These are phyloP conservation scores for Lotus japonicus DNA, from an alignment of 306 rosid genomes.

Conservation along the genomic window DNA sequence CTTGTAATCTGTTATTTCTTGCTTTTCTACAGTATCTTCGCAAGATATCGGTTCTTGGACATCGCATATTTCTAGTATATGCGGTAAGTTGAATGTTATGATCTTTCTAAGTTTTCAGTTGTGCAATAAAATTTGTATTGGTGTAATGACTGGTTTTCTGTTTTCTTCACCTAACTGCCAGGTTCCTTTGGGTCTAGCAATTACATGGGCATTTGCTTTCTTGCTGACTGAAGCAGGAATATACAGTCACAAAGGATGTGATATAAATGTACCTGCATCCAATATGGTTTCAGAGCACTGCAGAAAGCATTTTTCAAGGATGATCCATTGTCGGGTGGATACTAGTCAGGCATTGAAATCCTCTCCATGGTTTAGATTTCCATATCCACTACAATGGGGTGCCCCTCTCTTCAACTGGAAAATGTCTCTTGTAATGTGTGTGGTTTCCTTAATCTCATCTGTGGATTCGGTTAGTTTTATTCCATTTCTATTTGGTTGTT, in stretches of 20 bases:
- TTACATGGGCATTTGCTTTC: slow-evolving; percentile 94
- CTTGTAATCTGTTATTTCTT: slow-evolving; percentile 8
- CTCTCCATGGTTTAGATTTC: slow-evolving; percentile 98
- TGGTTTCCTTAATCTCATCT: slow-evolving; percentile 79
- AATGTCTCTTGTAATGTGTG: slow-evolving; percentile 93
- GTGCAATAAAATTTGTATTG: slow-evolving; percentile 4
- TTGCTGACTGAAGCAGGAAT: slow-evolving; percentile 78
- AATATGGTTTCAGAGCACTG: slow-evolving; percentile 83
- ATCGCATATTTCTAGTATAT: slow-evolving; percentile 86
- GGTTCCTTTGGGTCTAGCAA: slow-evolving; percentile 97
- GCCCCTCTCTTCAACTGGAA: slow-evolving; percentile 97
- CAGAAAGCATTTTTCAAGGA: slow-evolving; percentile 83
- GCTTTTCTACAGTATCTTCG: slow-evolving; percentile 74
- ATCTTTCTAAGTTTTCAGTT: background rate
- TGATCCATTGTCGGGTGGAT: slow-evolving; percentile 94
- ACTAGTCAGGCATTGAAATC: slow-evolving; percentile 69
- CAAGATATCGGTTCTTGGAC: slow-evolving; percentile 89
- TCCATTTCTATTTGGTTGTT: slow-evolving; percentile 15
- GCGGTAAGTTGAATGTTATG: slow-evolving; percentile 54
- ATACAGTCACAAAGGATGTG: slow-evolving; percentile 92
- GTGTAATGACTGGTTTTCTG: slow-evolving; percentile 12
- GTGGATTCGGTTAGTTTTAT: slow-evolving; percentile 94
- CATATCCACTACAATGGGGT: slow-evolving; percentile 98
- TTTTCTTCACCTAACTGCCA: slow-evolving; percentile 34
- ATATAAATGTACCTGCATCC: slow-evolving; percentile 80